Conservation (phyloP, 768 basidiomycete genomes). For the Chalciporus sphaerocephalus region DNA sequence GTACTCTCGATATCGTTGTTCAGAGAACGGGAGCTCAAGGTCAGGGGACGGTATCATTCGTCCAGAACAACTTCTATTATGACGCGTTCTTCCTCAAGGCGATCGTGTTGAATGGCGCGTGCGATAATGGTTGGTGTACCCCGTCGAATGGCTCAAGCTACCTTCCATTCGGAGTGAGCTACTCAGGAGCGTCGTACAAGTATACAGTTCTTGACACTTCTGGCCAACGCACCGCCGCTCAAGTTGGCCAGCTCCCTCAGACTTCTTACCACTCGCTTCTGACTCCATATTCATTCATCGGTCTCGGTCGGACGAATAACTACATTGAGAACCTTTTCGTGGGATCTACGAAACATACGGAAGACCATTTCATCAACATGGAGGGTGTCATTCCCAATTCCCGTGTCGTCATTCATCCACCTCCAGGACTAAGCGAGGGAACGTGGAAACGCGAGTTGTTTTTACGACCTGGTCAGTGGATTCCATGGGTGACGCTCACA, state of each 20-base stretch:
- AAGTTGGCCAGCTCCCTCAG: constrained; percentile 90
- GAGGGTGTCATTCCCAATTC: constrained; percentile 98
- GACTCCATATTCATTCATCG: constrained; percentile 93
- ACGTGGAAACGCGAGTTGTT: constrained; percentile 87
- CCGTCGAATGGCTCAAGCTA: constrained; percentile 60
- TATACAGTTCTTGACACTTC: constrained; percentile 93
- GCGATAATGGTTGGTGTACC: constrained; percentile 76
- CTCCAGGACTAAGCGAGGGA: constrained; percentile 44
- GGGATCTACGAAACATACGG: constrained; percentile 75
- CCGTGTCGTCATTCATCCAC: constrained; percentile 90
- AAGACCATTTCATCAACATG: constrained; percentile 81
- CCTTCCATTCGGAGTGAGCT: constrained; percentile 88
- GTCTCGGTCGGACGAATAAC: constrained; percentile 96
- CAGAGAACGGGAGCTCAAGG: constrained; percentile 73
- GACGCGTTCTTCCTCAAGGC: constrained; percentile 99
- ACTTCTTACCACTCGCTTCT: constrained; percentile 87
- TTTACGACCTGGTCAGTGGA: constrained; percentile 93
- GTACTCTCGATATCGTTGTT: constrained; percentile 86
- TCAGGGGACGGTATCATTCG: constrained; percentile 63
- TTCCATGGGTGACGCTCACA: constrained; percentile 93
- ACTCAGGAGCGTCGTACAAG: constrained; percentile 93
- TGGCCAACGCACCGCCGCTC: constrained; percentile 83
- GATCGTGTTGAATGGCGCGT: constrained; percentile 92
- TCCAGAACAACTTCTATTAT: constrained; percentile 97
- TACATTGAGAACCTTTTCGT: constrained; percentile 99